These are phyloP conservation scores for Calonectria henricotiae DNA, from an alignment of 2,329 filamentous ascomycete species.

Conservation along the genomic window DNA sequence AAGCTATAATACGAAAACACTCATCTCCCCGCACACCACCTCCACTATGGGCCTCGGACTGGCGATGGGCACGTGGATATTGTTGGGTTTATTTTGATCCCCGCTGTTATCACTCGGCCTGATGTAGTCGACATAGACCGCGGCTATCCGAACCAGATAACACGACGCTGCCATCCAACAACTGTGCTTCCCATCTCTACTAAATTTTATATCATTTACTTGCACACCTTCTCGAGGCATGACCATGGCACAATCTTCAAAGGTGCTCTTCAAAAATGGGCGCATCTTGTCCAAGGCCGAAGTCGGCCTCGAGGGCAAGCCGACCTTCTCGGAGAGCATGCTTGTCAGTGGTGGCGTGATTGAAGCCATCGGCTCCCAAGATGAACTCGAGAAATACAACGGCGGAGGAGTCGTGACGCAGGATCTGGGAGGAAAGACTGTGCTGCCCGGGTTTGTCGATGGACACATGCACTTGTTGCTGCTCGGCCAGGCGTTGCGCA, in stretches of 20 bases:
- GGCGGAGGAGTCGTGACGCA: constrained; percentile 36
- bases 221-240: neutral
- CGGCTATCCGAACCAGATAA: neutral
- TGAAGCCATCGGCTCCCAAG: constrained; percentile 55
- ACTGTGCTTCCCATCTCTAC: neutral
- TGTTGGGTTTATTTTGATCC: constrained; percentile 6
- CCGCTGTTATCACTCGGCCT: constrained; percentile 19
- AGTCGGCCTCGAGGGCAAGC: constrained; percentile 48
- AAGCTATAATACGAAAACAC: constrained; percentile 26
- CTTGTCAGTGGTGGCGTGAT: constrained; percentile 57
- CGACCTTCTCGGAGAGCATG: constrained; percentile 56
- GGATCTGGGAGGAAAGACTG: constrained; percentile 56
- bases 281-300: constrained; percentile 51
- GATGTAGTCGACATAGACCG: neutral
- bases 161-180: neutral
- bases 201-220: neutral
- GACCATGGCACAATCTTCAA: constrained; percentile 40
- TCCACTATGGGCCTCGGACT: constrained; percentile 2
- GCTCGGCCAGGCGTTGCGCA: constrained; percentile 69
- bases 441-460: constrained; percentile 73
- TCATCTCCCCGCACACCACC: constrained; percentile 17
- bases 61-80: constrained; percentile 32
- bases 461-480: constrained; percentile 72
- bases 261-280: constrained; percentile 52
- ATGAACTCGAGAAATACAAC: constrained; percentile 49